A percentile compares a stretch with the other conserved stretches of the same genome.
Conservation (phyloP, 2,329 filamentous ascomycete species). For the Ceratocystiopsis minuta region DNA sequence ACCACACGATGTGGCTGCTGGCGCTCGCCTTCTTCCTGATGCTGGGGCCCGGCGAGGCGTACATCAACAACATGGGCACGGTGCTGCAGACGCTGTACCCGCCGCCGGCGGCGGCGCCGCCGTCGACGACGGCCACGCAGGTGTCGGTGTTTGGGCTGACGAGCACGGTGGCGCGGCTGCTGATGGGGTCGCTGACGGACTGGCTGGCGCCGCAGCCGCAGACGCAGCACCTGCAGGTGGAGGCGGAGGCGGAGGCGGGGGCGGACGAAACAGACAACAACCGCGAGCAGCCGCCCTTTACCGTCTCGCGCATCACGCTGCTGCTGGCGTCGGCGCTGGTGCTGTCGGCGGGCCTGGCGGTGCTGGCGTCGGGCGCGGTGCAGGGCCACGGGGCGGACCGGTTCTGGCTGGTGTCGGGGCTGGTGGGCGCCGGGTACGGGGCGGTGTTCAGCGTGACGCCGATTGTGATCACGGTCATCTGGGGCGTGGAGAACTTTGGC, state of each 20-base stretch:
- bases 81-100: conserved; percentile 73
- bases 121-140: conserved; percentile 61
- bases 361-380: conserved; percentile 58
- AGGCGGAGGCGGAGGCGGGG: conserved; percentile 8
- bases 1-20: conserved; percentile 92
- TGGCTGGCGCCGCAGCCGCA: conserved; percentile 55
- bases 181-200: conserved; percentile 79
- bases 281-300: conserved; percentile 26
- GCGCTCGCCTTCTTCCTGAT: conserved; percentile 83
- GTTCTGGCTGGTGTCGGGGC: conserved; percentile 71
- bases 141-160: conserved; percentile 84
- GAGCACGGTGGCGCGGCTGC: conserved; percentile 75
- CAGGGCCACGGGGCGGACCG: conserved; percentile 52
- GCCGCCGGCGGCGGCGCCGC: conserved; percentile 18
- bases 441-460: conserved; percentile 79
- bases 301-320: conserved; percentile 62
- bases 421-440: conserved; percentile 83
- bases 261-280: conserved; percentile 6
- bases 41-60: conserved; percentile 88
- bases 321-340: conserved; percentile 58
- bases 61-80: conserved; percentile 93
- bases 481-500: conserved; percentile 96
- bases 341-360: conserved; percentile 56
- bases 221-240: conserved; percentile 36
- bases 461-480: conserved; percentile 89